These are phyloP conservation scores for Fusarium sp. DNA, from an alignment of 2,329 filamentous ascomycete species.

Conservation along the genomic window DNA sequence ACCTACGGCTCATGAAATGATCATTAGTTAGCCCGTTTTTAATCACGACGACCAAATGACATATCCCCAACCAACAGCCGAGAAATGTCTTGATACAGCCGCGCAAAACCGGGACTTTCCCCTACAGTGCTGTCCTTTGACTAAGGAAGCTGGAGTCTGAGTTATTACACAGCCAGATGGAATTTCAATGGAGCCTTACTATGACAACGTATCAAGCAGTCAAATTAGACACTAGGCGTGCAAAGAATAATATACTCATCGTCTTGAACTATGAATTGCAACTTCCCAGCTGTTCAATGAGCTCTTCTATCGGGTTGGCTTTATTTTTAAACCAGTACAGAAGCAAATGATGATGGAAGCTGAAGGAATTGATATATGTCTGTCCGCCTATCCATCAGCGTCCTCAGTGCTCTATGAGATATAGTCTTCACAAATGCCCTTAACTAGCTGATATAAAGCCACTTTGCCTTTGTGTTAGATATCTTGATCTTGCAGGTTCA, in stretches of 20 bases:
- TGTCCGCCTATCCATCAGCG: background rate
- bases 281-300: background rate
- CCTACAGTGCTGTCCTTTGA: too few relatives aligned
- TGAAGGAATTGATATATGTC: background rate
- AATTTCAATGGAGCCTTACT: background rate
- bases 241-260: background rate
- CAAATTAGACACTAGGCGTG: background rate
- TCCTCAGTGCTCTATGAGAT: background rate
- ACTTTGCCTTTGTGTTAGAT: fast-evolving
- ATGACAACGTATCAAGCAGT: background rate
- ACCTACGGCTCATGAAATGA: background rate
- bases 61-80: background rate
- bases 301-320: background rate
- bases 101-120: background rate
- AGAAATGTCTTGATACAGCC: background rate
- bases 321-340: background rate
- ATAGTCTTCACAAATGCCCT: background rate
- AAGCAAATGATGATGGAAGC: background rate
- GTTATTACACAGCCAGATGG: background rate
- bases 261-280: background rate
- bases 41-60: background rate
- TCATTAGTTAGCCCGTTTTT: background rate
- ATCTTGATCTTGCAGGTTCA: too few relatives aligned
- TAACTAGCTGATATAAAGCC: background rate
- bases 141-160: background rate